Base-by-base conservation (phyloP, 495 filamentous ascomycete species). In the Echria macrotheca region DNA sequence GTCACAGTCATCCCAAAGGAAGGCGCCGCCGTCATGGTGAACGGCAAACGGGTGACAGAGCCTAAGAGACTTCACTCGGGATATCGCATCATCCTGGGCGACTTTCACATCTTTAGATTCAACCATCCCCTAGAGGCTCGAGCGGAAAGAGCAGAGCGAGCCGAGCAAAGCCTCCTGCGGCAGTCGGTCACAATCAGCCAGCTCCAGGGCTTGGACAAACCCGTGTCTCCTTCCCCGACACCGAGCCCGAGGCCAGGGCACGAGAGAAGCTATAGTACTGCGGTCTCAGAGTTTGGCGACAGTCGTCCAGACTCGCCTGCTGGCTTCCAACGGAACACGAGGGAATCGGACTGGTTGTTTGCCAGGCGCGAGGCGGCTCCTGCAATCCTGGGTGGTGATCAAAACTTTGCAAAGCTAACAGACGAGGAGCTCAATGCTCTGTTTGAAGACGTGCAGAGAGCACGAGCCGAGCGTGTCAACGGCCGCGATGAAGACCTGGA, bases 91-190 rank as follows among this genome's bases (percentile, higher is more conserved):
- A 99, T 99, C 39, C 71, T 99, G 8, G 93, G 94, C 12, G 93
- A 99, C 66, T 99, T 99, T 60, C 93, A 99, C 63, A 99, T 99
- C 47, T 99, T 97, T 68, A 79, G 93, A 49, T 99, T 99, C 72
- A 99, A 99, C 56, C 89, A 99, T 63, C 93, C 93, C 1, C 83
- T 95, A 72, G 93, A 99, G 69, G 93, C 94, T 28, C 81, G 88
- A 11, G 90, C 89, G 5, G 93, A 99, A 66, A 73, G 94, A 44
- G 90, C 91, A 11, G 89, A 95, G 56, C 61, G 63, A 17, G 55
- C 61, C 15, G 54, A 60, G 29, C 56, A 89, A 56, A 95, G 89
- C 58, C 69, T 91, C 7, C 71, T 99, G 45, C 82, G 91, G 42
- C 91, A 99, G 58, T 91, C 91, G 9, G 76, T 96, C 29, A 89